Conservation (phyloP, 2,329 filamentous ascomycete genomes). For the Aspergillus proliferans region DNA sequence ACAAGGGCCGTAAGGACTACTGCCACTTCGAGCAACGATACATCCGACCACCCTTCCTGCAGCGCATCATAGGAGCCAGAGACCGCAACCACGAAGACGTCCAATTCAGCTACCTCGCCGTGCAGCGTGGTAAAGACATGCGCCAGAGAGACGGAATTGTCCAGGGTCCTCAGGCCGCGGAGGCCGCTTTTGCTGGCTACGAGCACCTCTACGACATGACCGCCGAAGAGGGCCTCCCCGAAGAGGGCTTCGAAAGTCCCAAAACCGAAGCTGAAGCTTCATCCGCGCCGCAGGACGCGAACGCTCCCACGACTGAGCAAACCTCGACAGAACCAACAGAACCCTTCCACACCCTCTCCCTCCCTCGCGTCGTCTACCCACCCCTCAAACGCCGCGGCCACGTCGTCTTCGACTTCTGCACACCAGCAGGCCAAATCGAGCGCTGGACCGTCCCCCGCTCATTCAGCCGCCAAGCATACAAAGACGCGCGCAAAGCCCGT, state of each 20-base stretch:
- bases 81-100: constrained; percentile 83
- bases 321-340: constrained; percentile 12
- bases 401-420: constrained; percentile 85
- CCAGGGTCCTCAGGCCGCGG: constrained; percentile 54
- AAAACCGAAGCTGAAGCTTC: constrained; percentile 5
- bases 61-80: constrained; percentile 61
- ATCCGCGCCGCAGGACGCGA: constrained; percentile 1
- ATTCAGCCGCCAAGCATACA: constrained; percentile 75
- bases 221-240: constrained; percentile 2
- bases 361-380: constrained; percentile 71
- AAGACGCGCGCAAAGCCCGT: constrained; percentile 78
- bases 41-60: constrained; percentile 74
- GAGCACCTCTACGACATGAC: constrained; percentile 42
- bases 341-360: constrained; percentile 52
- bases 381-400: constrained; percentile 86
- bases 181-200: constrained; percentile 67
- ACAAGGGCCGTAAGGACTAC: constrained; percentile 73
- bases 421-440: constrained; percentile 75
- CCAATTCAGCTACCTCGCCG: constrained; percentile 80
- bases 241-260: background rate
- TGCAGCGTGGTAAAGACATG: constrained; percentile 67
- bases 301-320: background rate
- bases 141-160: constrained; percentile 37
- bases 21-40: constrained; percentile 90
- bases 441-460: constrained; percentile 87